Evolutionary conservation across 441 rosid genomes (phyloP).

Genomic region (Erodium trifolium): DNA sequence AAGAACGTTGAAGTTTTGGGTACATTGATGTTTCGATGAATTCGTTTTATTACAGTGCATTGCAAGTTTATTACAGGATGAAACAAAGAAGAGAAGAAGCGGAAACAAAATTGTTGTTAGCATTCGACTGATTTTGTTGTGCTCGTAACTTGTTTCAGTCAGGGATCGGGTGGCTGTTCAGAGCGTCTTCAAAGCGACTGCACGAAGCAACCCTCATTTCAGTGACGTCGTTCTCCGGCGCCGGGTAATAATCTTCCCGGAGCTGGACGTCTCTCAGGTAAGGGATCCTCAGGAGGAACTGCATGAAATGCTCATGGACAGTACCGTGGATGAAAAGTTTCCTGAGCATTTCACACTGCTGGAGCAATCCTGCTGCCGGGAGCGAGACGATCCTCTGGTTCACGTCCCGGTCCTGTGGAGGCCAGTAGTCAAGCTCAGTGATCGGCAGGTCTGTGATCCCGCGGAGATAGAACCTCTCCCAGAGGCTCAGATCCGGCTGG

Average conservation of each 20-base stretch:
- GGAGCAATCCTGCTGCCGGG: slow-evolving; percentile 62
- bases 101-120: background rate
- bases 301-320: slow-evolving; percentile 83
- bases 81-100: background rate
- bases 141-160: slow-evolving; percentile 30
- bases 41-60: background rate
- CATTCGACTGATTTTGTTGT: background rate
- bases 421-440: slow-evolving; percentile 78
- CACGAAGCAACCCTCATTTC: slow-evolving; percentile 79
- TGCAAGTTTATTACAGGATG: background rate
- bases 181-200: slow-evolving; percentile 65
- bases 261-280: slow-evolving; percentile 80
- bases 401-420: slow-evolving; percentile 81
- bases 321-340: slow-evolving; percentile 90
- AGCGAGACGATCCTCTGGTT: slow-evolving; percentile 77
- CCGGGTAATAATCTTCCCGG: slow-evolving; percentile 84
- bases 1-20: background rate
- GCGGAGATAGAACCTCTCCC: slow-evolving; percentile 82
- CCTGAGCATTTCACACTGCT: slow-evolving; percentile 46
- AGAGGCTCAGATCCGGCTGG: slow-evolving; percentile 76
- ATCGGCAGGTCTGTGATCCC: slow-evolving; percentile 56
- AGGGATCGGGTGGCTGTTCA: slow-evolving; percentile 45
- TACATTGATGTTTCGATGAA: no score
- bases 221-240: slow-evolving; percentile 67
- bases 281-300: slow-evolving; percentile 40